Conservation (phyloP, 2,329 filamentous ascomycete genomes). For the Fusarium protoensiforme region DNA sequence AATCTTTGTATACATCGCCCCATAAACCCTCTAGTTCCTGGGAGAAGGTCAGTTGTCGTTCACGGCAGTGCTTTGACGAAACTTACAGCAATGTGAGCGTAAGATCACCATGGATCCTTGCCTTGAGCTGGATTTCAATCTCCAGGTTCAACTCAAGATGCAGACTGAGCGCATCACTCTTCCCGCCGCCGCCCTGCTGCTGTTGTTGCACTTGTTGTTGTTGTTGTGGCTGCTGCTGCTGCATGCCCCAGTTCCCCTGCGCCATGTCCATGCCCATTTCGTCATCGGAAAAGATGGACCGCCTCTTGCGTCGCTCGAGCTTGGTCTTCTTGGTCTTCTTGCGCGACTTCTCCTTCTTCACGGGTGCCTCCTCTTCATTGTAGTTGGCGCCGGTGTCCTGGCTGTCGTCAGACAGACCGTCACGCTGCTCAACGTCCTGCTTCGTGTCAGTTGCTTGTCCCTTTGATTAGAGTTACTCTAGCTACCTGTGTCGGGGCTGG, state of each 20-base stretch:
- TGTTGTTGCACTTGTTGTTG: constrained; percentile 23
- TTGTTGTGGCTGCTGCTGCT: constrained; percentile 27
- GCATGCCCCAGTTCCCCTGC: constrained; percentile 24
- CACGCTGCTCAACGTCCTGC: neutral
- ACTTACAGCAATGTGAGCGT: constrained; percentile 76
- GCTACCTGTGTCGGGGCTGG: neutral
- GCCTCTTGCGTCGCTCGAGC: constrained; percentile 30
- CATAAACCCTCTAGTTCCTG: constrained; percentile 15
- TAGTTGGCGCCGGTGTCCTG: neutral
- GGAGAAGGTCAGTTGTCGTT: neutral
- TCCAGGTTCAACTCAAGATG: constrained; percentile 84
- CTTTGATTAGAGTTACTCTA: neutral
- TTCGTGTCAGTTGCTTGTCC: neutral
- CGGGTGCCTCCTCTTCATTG: constrained; percentile 27
- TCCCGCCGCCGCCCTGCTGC: constrained; percentile 28
- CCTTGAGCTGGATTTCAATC: constrained; percentile 86
- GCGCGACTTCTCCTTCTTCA: constrained; percentile 1
- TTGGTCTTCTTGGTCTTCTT: constrained; percentile 39
- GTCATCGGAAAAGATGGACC: constrained; percentile 22
- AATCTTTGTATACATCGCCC: neutral
- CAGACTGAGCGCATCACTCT: constrained; percentile 64
- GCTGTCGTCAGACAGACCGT: neutral
- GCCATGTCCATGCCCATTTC: constrained; percentile 30
- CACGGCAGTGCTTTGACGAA: neutral
- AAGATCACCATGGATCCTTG: constrained; percentile 85